Percentiles rank a stretch among this genome's conserved stretches.
Conservation (phyloP, 345 rosid genomes). For the Rhizophora mangle region DNA sequence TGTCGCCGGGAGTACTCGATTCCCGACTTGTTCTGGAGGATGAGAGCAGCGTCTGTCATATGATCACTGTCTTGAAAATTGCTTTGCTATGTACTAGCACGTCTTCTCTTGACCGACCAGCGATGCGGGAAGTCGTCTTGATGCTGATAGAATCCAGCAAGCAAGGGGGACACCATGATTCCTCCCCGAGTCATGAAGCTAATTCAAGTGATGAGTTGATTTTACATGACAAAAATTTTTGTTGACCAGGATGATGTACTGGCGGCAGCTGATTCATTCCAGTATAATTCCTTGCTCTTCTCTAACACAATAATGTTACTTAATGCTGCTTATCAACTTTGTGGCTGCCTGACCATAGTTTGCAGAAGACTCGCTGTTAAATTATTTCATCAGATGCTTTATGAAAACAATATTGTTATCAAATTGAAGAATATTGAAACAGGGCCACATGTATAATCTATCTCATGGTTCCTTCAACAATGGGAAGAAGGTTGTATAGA, state of each 20-base stretch:
- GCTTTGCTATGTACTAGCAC: slow-evolving; percentile 70
- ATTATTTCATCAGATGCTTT: no score
- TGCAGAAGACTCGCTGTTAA: no score
- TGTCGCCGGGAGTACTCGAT: slow-evolving; percentile 62
- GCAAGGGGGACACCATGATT: slow-evolving; percentile 38
- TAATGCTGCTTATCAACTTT: no score
- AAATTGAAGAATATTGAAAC: no score
- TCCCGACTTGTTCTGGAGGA: slow-evolving; percentile 50
- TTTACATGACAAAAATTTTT: slow-evolving; percentile 8
- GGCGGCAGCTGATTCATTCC: background rate
- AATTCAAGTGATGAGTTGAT: slow-evolving; percentile 26
- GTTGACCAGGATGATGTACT: background rate
- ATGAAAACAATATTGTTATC: no score
- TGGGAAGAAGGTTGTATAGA: no score
- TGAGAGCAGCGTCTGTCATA: slow-evolving; percentile 54
- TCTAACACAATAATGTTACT: background rate
- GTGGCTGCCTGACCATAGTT: background rate
- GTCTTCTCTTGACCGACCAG: slow-evolving; percentile 71
- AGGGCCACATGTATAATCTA: no score
- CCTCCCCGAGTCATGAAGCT: slow-evolving; percentile 25
- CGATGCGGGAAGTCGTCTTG: slow-evolving; percentile 74
- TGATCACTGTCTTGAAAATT: slow-evolving; percentile 65
- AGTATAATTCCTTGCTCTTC: background rate
- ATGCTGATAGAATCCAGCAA: slow-evolving; percentile 66
- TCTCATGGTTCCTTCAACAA: no score